These are phyloP conservation scores for Wickerhamiella hasegawae DNA, from an alignment of 805 yeast genomes.

Conservation along the genomic window DNA sequence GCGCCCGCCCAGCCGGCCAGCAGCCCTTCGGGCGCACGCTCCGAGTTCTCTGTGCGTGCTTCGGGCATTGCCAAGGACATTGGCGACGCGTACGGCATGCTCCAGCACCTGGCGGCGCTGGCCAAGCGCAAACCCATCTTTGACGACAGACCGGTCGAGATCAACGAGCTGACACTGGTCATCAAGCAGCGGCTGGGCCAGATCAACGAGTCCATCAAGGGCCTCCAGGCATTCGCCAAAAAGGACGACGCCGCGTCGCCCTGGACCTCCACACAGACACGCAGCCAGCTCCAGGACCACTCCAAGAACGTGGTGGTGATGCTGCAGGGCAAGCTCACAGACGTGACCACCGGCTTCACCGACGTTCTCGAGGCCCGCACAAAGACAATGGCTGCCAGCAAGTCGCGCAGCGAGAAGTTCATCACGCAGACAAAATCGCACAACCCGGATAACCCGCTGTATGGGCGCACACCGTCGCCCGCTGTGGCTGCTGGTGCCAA, in stretches of 20 bases:
- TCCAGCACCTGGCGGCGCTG: constrained; percentile 63
- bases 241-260: constrained; percentile 23
- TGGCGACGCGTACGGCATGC: constrained; percentile 64
- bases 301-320: constrained; percentile 76
- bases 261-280: constrained; percentile 15
- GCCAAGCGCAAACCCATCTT: constrained; percentile 85
- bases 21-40: constrained; percentile 6
- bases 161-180: constrained; percentile 77
- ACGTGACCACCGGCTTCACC: constrained; percentile 83
- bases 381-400: constrained; percentile 61
- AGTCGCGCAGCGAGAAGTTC: constrained; percentile 71
- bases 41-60: constrained; percentile 57
- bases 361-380: constrained; percentile 81
- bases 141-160: constrained; percentile 88
- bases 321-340: constrained; percentile 77
- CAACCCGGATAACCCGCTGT: constrained; percentile 22
- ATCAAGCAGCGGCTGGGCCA: constrained; percentile 69
- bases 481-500: constrained; percentile 1
- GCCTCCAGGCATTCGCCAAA: constrained; percentile 37
- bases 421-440: constrained; percentile 31
- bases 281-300: constrained; percentile 51
- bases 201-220: constrained; percentile 55
- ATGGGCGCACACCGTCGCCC: constrained; percentile 9
- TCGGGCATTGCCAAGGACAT: constrained; percentile 77
- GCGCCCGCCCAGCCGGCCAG: constrained; percentile 5